Conservation (phyloP, 2,329 filamentous ascomycete genomes). For the Aspergillus nomiae region DNA sequence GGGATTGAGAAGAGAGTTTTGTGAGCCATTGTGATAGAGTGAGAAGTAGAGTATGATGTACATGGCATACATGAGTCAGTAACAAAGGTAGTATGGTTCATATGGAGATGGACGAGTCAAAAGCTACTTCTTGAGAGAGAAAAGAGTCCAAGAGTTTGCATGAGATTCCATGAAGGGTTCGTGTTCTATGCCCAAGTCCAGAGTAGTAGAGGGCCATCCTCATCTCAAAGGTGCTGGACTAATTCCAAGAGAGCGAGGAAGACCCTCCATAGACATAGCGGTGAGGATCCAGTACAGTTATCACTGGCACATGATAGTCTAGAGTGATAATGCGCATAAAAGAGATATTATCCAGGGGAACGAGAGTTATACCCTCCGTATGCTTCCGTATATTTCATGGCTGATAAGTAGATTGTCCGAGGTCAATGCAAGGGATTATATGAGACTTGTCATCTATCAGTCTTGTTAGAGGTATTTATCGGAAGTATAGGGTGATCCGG, state of each 20-base stretch:
- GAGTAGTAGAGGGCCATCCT: too few relatives aligned
- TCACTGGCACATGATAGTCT: background rate
- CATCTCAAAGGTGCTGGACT: too few relatives aligned
- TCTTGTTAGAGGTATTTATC: background rate
- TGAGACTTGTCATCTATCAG: background rate
- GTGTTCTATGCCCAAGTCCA: too few relatives aligned
- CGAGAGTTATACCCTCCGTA: background rate
- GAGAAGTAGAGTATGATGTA: too few relatives aligned
- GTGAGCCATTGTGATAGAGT: too few relatives aligned
- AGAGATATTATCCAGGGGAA: background rate
- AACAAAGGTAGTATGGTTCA: too few relatives aligned
- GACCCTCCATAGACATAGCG: too few relatives aligned
- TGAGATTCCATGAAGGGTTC: too few relatives aligned
- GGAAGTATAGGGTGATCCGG: background rate
- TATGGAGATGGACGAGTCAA: background rate
- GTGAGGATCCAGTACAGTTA: background rate
- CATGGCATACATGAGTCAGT: too few relatives aligned
- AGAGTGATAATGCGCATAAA: background rate
- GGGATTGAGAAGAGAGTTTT: too few relatives aligned
- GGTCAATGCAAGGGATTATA: background rate
- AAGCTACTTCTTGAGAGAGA: background rate
- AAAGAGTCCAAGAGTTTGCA: background rate
- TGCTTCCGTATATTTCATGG: background rate
- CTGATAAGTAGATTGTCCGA: background rate
- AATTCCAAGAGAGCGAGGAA: too few relatives aligned